Evolutionary conservation across 139 green algal species (phyloP), one percentile per base, ranked within the genome.

Genomic region (Klebsormidium nitens): DNA sequence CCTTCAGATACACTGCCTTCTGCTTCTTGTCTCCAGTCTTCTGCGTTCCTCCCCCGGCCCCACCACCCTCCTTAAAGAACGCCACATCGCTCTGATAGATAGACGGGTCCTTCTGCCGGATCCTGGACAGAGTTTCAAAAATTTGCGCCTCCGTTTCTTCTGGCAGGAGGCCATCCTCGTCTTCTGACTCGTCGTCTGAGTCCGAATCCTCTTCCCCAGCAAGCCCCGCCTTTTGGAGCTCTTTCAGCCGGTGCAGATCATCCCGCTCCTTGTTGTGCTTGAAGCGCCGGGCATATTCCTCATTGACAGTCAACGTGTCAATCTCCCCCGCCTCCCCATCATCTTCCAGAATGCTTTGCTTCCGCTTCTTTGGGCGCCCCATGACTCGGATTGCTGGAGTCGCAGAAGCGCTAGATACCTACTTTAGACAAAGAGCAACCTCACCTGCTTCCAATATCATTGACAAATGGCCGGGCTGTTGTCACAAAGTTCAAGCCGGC

Each of bases 1-100:
- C 87, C 65, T 91, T 92, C 34, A 96, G 74, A 50, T 82, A 89
- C 79, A 92, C 58, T 5, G 84, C 83, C 75, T 86, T 85, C 1
- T 75, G 69, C 69, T 82, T 86, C 8, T 14, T 36, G 11, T 66
- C 59, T 50, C 77, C 67, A 74, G 23, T 59, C 5, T 14, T 59
- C 32, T 6, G 6, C 6, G 5, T 59, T 11, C 11, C 59, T 59
- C 28, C 28, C 6, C 32, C 59, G 37, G 8, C 8, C 32, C 59
- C 59, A 6, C 17, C 58, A 23, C 44, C 66, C 32, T 74, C 66
- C 4, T 71, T 56, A 71, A 74, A 74, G 37, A 74, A 74, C 5
- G 36, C 61, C 5, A 73, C 59, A 23, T 74, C 32, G 36, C 3
- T 3, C 3, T 73, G 36, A 37, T 74, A 74, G n/a, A 74, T 74